Conservation (phyloP, 176 grass and related monocot genomes). For the Areca catechu region DNA sequence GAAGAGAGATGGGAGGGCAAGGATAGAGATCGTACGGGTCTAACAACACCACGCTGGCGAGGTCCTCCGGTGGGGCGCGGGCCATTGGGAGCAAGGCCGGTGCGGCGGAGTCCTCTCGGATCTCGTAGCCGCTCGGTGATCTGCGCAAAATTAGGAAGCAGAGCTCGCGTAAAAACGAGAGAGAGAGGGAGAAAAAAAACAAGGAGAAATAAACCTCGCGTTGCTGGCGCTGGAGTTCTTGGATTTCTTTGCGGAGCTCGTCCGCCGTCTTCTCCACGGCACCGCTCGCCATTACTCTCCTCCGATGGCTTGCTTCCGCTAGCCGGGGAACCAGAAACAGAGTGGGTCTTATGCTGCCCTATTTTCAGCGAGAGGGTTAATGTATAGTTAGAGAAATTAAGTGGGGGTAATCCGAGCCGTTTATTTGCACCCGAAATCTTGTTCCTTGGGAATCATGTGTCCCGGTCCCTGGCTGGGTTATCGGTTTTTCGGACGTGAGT, state of each 20-base stretch:
- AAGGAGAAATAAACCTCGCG: slow-evolving; percentile 39
- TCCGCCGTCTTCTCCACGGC: slow-evolving; percentile 75
- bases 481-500: no score
- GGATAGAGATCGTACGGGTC: slow-evolving; percentile 34
- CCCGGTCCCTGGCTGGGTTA: no score
- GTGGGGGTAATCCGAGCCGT: no score
- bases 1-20: not conserved
- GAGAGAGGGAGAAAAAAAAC: not conserved
- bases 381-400: no score
- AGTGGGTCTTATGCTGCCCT: no score
- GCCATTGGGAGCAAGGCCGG: slow-evolving; percentile 3
- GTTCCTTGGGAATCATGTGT: no score
- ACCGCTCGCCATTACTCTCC: slow-evolving; percentile 32
- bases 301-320: no score
- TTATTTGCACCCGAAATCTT: no score
- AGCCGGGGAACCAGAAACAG: no score
- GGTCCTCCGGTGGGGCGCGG: slow-evolving; percentile 23
- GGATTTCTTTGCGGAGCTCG: slow-evolving; percentile 85
- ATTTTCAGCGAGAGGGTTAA: no score
- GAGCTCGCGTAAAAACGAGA: slow-evolving; percentile 15
- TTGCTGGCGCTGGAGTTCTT: slow-evolving; percentile 94
- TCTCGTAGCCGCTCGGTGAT: slow-evolving; percentile 89
- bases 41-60: slow-evolving; percentile 44
- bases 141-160: slow-evolving; percentile 29
- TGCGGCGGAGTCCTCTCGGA: slow-evolving; percentile 71